Evolutionary conservation across 257 asterid species (phyloP), one percentile per base, ranked within the genome.

Genomic region (Buddleja alternifolia): DNA sequence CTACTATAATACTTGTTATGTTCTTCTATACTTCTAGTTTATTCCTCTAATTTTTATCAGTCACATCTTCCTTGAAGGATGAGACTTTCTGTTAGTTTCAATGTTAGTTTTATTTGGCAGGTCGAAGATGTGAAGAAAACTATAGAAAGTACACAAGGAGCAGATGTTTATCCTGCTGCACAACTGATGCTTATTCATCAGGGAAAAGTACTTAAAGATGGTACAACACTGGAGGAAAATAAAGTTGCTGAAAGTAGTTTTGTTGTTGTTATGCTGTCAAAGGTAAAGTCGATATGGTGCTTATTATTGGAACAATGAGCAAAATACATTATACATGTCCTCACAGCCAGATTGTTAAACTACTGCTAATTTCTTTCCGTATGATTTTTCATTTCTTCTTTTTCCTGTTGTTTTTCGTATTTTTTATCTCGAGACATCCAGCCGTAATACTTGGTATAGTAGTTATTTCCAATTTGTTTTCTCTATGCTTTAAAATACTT

Each of bases 131-230:
- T 90, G 77, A 90, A 90, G 81, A 86, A 81, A 75, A 79, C 67
- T 62, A 86, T 90, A 40, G 96, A 90, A 78, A 69, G 75, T 46
- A 71, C 60, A 62, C 92, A 90, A 59, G 96, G 97, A 20, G 74
- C 85, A 34, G 85, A 83, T 78, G 78, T 76, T 12, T 90, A 90
- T 77, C 97, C 95, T 60, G 93, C 93, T 78, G 54, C 71, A 12
- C 89, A 78, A 14, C 90, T 72, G 71, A 81, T 90, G 96, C 88
- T 90, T 63, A 84, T 90, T 52, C 83, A 90, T 77, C 85, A 85
- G 64, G 97, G 97, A 32, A 86, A 86, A 57, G 96, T 90, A 72
- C 87, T 90, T 46, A 86, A 88, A 75, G 96, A 90, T 73, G 89
- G 70, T 29, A 86, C 92, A 8, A 86, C 92, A 3, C 59, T 90